Conservation (phyloP, 2,329 filamentous ascomycete genomes). For the Trichoderma cornu-damae region DNA sequence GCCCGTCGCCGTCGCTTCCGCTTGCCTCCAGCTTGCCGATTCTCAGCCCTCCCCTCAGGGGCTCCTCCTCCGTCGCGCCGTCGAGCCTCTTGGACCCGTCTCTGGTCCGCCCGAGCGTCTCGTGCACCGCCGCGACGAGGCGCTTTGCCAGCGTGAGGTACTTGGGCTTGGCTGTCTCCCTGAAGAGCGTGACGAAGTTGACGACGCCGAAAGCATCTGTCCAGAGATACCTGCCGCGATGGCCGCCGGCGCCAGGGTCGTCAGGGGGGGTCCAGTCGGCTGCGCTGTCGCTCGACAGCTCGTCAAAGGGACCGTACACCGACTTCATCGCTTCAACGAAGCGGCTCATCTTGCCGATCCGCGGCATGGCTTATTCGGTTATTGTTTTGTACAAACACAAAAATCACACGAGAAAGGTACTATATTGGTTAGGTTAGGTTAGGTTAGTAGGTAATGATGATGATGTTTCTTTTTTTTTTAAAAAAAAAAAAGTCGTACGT, state of each 20-base stretch:
- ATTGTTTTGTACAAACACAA: no score
- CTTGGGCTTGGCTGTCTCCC: slow-evolving; percentile 31
- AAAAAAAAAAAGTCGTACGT: no score
- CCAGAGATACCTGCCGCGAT: slow-evolving; percentile 56
- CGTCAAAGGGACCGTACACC: slow-evolving; percentile 35
- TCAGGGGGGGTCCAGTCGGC: slow-evolving; percentile 43
- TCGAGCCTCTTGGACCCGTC: slow-evolving; percentile 44
- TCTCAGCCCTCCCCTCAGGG: slow-evolving; percentile 50
- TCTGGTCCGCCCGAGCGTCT: slow-evolving; percentile 47
- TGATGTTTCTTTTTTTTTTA: no score
- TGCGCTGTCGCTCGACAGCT: slow-evolving; percentile 23
- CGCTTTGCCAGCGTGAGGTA: slow-evolving; percentile 47
- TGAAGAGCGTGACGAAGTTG: slow-evolving; percentile 52
- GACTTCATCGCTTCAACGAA: slow-evolving; percentile 36
- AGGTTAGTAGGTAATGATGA: no score
- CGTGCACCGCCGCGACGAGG: slow-evolving; percentile 48
- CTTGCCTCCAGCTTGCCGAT: slow-evolving; percentile 50
- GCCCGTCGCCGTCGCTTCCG: slow-evolving; percentile 51
- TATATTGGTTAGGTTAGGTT: no score
- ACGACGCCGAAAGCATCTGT: slow-evolving; percentile 57
- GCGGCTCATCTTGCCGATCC: slow-evolving; percentile 16
- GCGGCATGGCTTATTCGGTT: neutral
- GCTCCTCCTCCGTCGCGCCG: slow-evolving; percentile 46
- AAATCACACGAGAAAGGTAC: no score
- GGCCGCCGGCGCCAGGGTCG: slow-evolving; percentile 45